phyloP scores from a whole-genome alignment of 2,329 filamentous ascomycete species.

The Chaetomium strumarium region DNA sequence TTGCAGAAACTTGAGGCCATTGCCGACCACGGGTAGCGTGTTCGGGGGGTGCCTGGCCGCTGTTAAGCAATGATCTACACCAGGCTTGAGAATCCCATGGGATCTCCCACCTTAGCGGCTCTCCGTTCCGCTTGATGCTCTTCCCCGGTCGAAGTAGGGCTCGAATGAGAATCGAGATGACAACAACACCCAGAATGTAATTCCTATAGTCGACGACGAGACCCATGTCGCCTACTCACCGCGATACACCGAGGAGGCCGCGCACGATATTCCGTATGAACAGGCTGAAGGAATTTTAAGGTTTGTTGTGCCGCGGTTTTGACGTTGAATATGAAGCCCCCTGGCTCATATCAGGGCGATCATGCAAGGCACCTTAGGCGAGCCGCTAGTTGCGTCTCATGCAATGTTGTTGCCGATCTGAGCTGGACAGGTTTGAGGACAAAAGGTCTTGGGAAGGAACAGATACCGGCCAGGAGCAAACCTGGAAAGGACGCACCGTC shows the following conservation, averaged over 20 bases:
- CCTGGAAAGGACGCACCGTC: too few species aligned
- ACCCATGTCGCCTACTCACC: constrained; percentile 13
- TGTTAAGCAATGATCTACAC: constrained; percentile 4
- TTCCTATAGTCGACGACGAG: constrained; percentile 14
- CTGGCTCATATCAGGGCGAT: neutral
- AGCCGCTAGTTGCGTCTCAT: constrained; percentile 4
- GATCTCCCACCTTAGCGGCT: constrained; percentile 28
- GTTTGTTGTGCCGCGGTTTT: neutral
- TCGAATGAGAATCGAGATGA: constrained; percentile 17
- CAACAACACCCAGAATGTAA: constrained; percentile 12
- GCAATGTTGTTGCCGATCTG: neutral
- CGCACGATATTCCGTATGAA: too few species aligned
- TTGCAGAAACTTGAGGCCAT: constrained; percentile 56
- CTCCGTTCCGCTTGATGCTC: constrained; percentile 27
- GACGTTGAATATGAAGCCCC: constrained; percentile 2
- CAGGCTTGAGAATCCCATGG: neutral
- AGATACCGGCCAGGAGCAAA: too few species aligned
- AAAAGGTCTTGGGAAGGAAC: neutral
- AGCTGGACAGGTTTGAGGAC: neutral
- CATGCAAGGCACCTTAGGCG: constrained; percentile 14
- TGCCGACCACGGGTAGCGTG: constrained; percentile 51
- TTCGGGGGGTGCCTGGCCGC: constrained; percentile 41
- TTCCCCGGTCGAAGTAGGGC: constrained; percentile 7
- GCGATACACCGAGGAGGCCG: neutral
- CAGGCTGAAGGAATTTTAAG: neutral